A percentile compares a stretch with the other conserved stretches of the same genome.
Evolutionary conservation across 139 green algal species (phyloP).

Genomic region (Dunaliella primolecta): DNA sequence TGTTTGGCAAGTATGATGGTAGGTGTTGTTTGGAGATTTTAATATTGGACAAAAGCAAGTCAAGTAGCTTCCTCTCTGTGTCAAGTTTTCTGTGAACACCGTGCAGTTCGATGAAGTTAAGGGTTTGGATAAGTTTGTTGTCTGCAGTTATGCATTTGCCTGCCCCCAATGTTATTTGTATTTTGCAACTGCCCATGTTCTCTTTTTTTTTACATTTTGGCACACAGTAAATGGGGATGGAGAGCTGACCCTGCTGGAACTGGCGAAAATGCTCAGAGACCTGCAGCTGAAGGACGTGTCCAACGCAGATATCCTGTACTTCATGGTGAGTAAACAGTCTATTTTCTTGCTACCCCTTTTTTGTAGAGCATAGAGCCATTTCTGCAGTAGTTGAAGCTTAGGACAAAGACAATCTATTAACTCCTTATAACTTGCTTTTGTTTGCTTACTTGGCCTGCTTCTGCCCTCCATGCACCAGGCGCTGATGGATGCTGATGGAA

Average conservation of each 20-base stretch:
- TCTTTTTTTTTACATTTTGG: no score
- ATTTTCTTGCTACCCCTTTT: not conserved
- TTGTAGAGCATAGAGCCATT: not conserved
- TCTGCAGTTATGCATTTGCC: no score
- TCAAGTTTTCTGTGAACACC: not conserved
- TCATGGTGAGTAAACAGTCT: constrained; percentile 20
- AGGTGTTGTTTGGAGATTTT: not conserved
- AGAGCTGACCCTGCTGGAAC: constrained; percentile 31
- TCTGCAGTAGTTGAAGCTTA: not conserved
- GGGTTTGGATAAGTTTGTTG: no score
- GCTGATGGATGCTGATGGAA: constrained; percentile 48
- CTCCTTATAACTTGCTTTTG: not conserved
- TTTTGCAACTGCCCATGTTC: no score
- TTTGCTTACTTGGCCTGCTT: no score
- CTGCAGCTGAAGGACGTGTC: constrained; percentile 23
- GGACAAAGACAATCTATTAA: not conserved
- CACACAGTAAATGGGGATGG: constrained; percentile 18
- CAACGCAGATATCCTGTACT: constrained; percentile 37
- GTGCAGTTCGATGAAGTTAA: no score
- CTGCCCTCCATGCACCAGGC: no score
- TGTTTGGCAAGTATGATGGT: constrained; percentile 26
- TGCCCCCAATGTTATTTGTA: no score
- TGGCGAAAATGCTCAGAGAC: constrained; percentile 20
- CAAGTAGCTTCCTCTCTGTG: not conserved
- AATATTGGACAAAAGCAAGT: not conserved